Evolutionary conservation across 1,284 basidiomycete species (phyloP).

Genomic region (Puccinia horiana): DNA sequence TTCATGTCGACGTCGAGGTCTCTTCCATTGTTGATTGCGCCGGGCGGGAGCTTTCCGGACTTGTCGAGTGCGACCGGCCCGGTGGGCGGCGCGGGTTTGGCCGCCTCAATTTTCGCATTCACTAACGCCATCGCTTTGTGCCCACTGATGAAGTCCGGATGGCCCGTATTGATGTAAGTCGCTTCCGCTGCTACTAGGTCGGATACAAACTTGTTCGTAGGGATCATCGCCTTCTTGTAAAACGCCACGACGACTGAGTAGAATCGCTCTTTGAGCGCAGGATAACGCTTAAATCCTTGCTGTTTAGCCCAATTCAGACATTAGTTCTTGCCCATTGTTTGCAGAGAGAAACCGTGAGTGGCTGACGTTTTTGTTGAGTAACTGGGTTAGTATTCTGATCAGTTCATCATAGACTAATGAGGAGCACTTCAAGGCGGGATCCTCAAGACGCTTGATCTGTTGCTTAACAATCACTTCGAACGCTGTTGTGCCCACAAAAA

Average conservation of each 20-base stretch:
- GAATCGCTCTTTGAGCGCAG: conserved; percentile 89
- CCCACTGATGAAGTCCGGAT: conserved; percentile 94
- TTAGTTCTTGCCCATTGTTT: neutral
- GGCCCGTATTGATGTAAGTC: conserved; percentile 97
- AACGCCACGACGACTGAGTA: conserved; percentile 92
- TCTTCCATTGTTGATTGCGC: conserved; percentile 81
- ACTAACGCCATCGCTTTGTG: conserved; percentile 95
- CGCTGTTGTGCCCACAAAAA: conserved; percentile 93
- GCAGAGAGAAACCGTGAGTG: neutral
- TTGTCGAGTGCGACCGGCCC: conserved; percentile 69
- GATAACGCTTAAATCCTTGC: conserved; percentile 93
- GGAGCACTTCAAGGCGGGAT: conserved; percentile 88
- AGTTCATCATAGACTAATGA: conserved; percentile 94
- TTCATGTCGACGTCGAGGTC: conserved; percentile 87
- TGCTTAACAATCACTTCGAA: conserved; percentile 99
- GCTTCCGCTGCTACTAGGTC: conserved; percentile 94
- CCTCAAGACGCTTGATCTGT: conserved; percentile 93
- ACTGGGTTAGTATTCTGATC: conserved; percentile 87
- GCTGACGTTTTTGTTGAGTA: conserved; percentile 82
- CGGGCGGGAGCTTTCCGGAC: conserved; percentile 66
- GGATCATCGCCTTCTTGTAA: conserved; percentile 88
- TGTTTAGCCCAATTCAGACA: conserved; percentile 57
- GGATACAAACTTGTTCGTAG: conserved; percentile 88
- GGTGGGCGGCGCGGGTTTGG: conserved; percentile 75
- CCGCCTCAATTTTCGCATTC: conserved; percentile 65